Evolutionary conservation across 257 asterid species (phyloP), one percentile per base, ranked within the genome.

Genomic region (Linderniella brevidens): DNA sequence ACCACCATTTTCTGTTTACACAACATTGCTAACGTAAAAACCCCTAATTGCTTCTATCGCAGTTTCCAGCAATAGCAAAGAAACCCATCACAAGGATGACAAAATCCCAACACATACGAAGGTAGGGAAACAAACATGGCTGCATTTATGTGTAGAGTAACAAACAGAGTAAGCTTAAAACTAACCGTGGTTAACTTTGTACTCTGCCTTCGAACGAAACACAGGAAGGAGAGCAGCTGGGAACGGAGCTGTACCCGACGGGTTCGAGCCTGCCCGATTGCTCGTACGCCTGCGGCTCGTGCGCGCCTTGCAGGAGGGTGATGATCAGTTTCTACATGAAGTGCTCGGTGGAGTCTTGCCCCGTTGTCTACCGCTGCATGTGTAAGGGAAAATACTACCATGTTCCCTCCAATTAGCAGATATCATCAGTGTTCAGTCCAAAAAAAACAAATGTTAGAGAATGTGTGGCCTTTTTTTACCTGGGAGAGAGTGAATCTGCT

Each of bases 231-330:
- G 76, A 59, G 48, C 66, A 32, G 37, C 58, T 76, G 35, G 86
- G 80, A 46, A 82, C 82, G 88, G 92, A 75, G 67, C 57, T 83
- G 17, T 75, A 73, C 46, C 95, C 92, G 44, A 87, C 86, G 40
- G 97, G 97, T 48, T 87, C 97, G 43, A 80, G 82, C 65, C 66
- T 83, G 46, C 97, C 97, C 4, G 95, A 83, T 42, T 87, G 97
- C 52, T 63, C 79, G 3, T 95, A 87, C 60, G 95, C 97, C 7
- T 87, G 97, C 13, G 97, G 95, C 1, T 55, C 92, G 0, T 87
- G 97, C 61, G 54, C 52, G 20, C 97, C 95, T 17, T 87, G 97
- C 74, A 76, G 65, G 69, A 80, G 93, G 52, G 97, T 87, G 14
- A 78, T 75, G 70, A 79, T 87, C 19, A 77, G 95, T 76, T 78